These are phyloP conservation scores for Ambrosia hybrid DNA, from an alignment of 140 eudicot genomes.

Conservation along the genomic window DNA sequence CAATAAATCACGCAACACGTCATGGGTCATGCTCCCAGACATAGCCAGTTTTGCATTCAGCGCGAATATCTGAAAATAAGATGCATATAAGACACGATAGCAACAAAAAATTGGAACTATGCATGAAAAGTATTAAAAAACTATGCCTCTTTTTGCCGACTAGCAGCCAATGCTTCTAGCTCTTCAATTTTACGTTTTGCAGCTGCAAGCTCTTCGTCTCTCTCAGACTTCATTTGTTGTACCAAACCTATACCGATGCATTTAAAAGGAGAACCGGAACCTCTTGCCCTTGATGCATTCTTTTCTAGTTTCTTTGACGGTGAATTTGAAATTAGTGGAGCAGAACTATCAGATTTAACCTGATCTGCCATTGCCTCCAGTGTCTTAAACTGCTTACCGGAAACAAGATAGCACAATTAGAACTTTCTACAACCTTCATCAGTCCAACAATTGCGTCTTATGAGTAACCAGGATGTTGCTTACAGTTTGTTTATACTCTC, in stretches of 20 bases:
- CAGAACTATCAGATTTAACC: conserved; percentile 58
- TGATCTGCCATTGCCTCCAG: conserved; percentile 91
- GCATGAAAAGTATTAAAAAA: not conserved
- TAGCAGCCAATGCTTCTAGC: conserved; percentile 83
- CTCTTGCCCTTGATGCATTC: conserved; percentile 76
- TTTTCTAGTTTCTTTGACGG: conserved; percentile 79
- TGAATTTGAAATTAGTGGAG: conserved; percentile 43
- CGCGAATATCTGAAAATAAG: conserved; percentile 62
- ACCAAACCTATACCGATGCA: conserved; percentile 94
- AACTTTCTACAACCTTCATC: conserved; percentile 1
- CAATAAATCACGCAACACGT: conserved; percentile 88
- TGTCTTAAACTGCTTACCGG: conserved; percentile 67
- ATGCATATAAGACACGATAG: conserved; percentile 16
- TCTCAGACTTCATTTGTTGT: conserved; percentile 93
- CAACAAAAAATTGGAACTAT: not conserved
- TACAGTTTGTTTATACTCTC: conserved; percentile 91
- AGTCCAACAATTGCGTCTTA: not conserved
- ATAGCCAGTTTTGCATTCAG: conserved; percentile 82
- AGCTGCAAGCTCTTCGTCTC: conserved; percentile 79
- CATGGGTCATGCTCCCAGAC: conserved; percentile 99
- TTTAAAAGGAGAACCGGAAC: conserved; percentile 97
- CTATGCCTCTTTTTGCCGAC: conserved; percentile 83
- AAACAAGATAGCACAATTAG: not conserved
- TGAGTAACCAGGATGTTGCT: conserved; percentile 8
- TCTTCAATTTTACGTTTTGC: conserved; percentile 80